These are phyloP conservation scores for Hamigera avellanea DNA, from an alignment of 495 filamentous ascomycete species.

Conservation along the genomic window DNA sequence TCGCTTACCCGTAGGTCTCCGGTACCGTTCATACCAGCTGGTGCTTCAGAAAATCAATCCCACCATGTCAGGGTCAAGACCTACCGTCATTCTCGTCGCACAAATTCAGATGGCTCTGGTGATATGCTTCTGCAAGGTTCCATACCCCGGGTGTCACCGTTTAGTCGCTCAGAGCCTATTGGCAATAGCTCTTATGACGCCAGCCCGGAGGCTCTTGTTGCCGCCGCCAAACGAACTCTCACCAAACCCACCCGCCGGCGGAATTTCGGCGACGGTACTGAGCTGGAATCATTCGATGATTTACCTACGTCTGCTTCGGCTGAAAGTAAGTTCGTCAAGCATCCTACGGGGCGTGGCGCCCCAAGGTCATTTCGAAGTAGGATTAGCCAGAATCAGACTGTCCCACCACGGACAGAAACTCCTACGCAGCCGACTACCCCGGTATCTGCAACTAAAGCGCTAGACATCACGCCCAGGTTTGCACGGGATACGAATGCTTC, in stretches of 20 bases:
- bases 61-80: conserved; percentile 67
- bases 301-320: conserved; percentile 75
- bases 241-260: conserved; percentile 61
- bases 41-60: conserved; percentile 59
- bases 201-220: conserved; percentile 32
- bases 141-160: conserved; percentile 37
- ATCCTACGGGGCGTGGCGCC: conserved; percentile 59
- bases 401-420: conserved; percentile 27
- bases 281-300: conserved; percentile 90
- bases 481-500: conserved; percentile 87
- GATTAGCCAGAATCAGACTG: conserved; percentile 42
- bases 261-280: conserved; percentile 84
- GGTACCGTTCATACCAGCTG: conserved; percentile 72
- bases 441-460: conserved; percentile 30
- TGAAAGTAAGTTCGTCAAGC: conserved; percentile 73
- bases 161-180: conserved; percentile 32
- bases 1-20: conserved; percentile 46
- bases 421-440: conserved; percentile 48
- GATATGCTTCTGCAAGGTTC: conserved; percentile 36
- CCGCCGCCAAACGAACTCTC: conserved; percentile 51
- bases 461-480: conserved; percentile 61
- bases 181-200: conserved; percentile 25
- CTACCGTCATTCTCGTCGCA: conserved; percentile 57
- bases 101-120: conserved; percentile 56
- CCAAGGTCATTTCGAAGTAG: conserved; percentile 52